Conservation (phyloP, 768 basidiomycete genomes). For the Daedaleopsis nitida region DNA sequence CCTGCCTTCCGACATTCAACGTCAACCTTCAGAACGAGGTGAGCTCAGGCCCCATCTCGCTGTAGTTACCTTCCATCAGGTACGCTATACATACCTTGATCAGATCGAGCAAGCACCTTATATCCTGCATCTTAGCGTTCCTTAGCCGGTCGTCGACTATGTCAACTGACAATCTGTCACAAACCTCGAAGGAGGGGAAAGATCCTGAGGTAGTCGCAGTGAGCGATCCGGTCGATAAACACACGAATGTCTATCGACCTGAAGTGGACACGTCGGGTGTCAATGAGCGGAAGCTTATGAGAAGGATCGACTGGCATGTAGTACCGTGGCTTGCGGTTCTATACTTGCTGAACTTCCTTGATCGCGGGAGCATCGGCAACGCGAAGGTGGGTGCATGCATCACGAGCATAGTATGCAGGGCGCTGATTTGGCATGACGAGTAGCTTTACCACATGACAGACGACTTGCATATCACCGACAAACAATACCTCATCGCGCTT, state of each 20-base stretch:
- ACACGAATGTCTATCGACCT: conserved; percentile 42
- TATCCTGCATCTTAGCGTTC: not conserved
- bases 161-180: conserved; percentile 14
- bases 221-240: conserved; percentile 13
- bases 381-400: conserved; percentile 51
- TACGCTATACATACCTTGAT: not conserved
- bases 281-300: conserved; percentile 54
- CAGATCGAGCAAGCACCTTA: not conserved
- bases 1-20: no score
- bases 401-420: not conserved
- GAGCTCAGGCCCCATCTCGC: not conserved
- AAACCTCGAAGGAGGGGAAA: conserved; percentile 6
- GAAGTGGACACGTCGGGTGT: conserved; percentile 55
- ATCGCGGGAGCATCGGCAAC: conserved; percentile 68
- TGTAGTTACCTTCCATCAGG: not conserved
- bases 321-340: conserved; percentile 77
- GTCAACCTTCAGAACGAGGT: not conserved
- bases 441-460: conserved; percentile 61
- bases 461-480: conserved; percentile 61
- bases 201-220: conserved; percentile 15
- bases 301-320: conserved; percentile 66
- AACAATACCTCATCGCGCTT: conserved; percentile 66
- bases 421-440: not conserved
- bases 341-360: conserved; percentile 74
- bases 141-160: not conserved